These are phyloP conservation scores for Lasiosphaeris hirsuta DNA, from an alignment of 495 filamentous ascomycete genomes.

Conservation along the genomic window DNA sequence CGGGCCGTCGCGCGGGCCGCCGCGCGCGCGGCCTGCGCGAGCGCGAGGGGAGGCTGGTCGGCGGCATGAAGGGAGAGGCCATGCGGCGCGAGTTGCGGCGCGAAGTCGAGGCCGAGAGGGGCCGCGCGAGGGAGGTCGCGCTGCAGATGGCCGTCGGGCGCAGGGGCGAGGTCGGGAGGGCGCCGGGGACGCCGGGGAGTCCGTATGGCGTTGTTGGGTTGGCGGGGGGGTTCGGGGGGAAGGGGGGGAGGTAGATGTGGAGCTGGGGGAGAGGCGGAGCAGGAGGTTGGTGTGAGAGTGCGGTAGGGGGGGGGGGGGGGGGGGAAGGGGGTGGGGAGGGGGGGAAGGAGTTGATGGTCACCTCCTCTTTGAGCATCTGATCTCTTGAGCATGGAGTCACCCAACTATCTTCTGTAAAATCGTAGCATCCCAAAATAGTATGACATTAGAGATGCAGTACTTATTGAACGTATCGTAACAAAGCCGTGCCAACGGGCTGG, in stretches of 20 bases:
- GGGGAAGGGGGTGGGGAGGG: too few relatives aligned
- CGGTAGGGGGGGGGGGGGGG: too few relatives aligned
- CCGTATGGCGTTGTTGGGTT: constrained; percentile 1
- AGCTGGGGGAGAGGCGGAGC: constrained; percentile 15
- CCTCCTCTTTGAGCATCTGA: too few relatives aligned
- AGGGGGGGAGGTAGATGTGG: constrained; percentile 14
- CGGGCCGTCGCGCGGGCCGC: constrained; percentile 12
- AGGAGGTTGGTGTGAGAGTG: neutral
- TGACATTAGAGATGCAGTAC: too few relatives aligned
- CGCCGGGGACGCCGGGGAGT: constrained; percentile 6
- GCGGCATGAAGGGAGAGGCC: constrained; percentile 25
- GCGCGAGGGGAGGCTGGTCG: constrained; percentile 17
- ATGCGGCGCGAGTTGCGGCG: constrained; percentile 23
- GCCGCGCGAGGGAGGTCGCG: constrained; percentile 15
- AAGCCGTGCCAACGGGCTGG: too few relatives aligned
- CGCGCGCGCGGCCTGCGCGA: constrained; percentile 14
- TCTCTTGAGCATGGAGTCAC: too few relatives aligned
- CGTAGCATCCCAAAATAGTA: too few relatives aligned
- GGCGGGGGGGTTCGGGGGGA: constrained; percentile 10
- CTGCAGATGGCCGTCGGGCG: neutral
- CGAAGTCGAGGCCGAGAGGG: constrained; percentile 19
- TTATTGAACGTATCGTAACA: too few relatives aligned
- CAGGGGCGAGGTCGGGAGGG: constrained; percentile 1
- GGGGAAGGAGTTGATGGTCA: too few relatives aligned
- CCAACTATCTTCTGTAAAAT: too few relatives aligned